These are phyloP conservation scores for Saturnispora diversa DNA, from an alignment of 805 yeast species.

Conservation along the genomic window DNA sequence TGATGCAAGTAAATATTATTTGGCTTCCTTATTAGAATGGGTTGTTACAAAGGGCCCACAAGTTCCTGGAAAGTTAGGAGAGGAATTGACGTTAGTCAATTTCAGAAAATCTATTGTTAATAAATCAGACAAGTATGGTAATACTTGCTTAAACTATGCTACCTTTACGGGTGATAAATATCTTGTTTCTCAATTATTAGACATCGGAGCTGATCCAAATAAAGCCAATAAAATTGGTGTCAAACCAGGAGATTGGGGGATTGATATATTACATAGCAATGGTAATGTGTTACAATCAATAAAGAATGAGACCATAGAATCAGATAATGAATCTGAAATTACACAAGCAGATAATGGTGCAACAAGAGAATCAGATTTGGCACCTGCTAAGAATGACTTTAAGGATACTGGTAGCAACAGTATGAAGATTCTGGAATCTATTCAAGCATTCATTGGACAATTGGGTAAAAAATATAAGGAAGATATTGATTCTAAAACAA, in stretches of 20 bases:
- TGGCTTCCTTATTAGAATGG: conserved; percentile 71
- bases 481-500: conserved; percentile 48
- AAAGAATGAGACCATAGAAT: conserved; percentile 1
- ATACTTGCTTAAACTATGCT: conserved; percentile 88
- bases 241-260: conserved; percentile 80
- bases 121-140: conserved; percentile 88
- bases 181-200: conserved; percentile 71
- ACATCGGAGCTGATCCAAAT: conserved; percentile 79
- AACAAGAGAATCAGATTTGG: not conserved
- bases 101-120: conserved; percentile 69
- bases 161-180: conserved; percentile 80
- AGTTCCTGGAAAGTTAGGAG: conserved; percentile 31
- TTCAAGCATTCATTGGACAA: conserved; percentile 41
- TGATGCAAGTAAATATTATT: conserved; percentile 64
- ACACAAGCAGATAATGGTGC: not conserved
- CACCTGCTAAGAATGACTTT: not conserved
- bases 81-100: conserved; percentile 42
- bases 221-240: conserved; percentile 80
- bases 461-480: conserved; percentile 52
- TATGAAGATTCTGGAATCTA: conserved; percentile 40
- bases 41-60: conserved; percentile 49
- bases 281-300: conserved; percentile 1
- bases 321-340: not conserved
- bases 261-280: conserved; percentile 31
- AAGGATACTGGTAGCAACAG: conserved; percentile 14